These are phyloP conservation scores for Periconia macrospinosa DNA, from an alignment of 2,329 filamentous ascomycete species.

Conservation along the genomic window DNA sequence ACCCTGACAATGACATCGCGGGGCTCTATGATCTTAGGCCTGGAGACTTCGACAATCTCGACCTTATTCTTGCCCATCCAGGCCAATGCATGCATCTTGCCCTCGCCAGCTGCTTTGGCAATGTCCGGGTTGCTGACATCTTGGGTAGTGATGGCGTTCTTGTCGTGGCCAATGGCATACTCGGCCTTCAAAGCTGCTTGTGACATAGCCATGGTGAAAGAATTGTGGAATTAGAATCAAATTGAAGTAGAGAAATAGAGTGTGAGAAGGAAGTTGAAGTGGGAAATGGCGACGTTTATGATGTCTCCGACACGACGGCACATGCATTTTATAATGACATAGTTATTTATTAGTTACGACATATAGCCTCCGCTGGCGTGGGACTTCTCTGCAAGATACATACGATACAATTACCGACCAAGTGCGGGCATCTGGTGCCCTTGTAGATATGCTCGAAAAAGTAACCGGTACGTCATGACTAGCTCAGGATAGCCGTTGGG, in stretches of 20 bases:
- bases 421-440: constrained; percentile 9
- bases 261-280: neutral
- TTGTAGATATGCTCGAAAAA: constrained; percentile 26
- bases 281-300: neutral
- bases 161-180: constrained; percentile 67
- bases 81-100: constrained; percentile 76
- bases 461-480: constrained; percentile 34
- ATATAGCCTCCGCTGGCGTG: neutral
- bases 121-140: constrained; percentile 67
- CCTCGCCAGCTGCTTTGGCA: constrained; percentile 48
- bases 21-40: constrained; percentile 72
- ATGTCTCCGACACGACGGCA: constrained; percentile 12
- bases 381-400: constrained; percentile 18
- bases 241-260: neutral
- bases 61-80: constrained; percentile 86
- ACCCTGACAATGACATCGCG: constrained; percentile 80
- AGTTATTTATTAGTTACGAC: constrained; percentile 11
- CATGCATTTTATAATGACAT: constrained; percentile 25
- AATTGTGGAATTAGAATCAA: neutral
- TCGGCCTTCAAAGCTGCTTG: constrained; percentile 68
- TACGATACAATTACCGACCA: constrained; percentile 1
- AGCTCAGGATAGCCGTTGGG: constrained; percentile 13
- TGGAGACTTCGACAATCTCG: constrained; percentile 67
- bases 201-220: constrained; percentile 35
- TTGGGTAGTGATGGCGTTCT: constrained; percentile 66